Percentiles rank a stretch among this genome's conserved stretches.
Conservation (phyloP, 345 rosid genomes). For the Salix exigua region DNA sequence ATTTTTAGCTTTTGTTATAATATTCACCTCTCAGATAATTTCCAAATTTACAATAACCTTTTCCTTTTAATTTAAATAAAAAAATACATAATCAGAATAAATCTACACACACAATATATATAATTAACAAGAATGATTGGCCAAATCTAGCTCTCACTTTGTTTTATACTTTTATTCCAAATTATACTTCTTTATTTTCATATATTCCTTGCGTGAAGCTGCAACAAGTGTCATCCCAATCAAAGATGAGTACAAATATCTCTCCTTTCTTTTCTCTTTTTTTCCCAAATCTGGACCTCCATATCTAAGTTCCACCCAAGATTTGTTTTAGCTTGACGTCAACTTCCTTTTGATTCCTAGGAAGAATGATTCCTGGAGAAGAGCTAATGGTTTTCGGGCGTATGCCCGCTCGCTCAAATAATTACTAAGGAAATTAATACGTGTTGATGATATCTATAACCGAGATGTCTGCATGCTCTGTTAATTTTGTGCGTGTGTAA, state of each 20-base stretch:
- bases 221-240: not conserved
- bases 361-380: not conserved
- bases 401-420: not conserved
- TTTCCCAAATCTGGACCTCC: not conserved
- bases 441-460: not conserved
- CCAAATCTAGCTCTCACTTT: not conserved
- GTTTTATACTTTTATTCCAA: not conserved
- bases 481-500: not conserved
- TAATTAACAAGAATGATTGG: not conserved
- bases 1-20: too few species aligned
- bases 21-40: too few species aligned
- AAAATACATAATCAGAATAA: not conserved
- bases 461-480: not conserved
- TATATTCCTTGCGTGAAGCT: slow-evolving; percentile 2
- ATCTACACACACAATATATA: too few species aligned
- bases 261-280: not conserved
- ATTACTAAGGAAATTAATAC: not conserved
- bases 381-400: not conserved
- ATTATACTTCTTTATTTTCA: not conserved
- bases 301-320: not conserved
- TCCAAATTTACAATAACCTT: too few species aligned
- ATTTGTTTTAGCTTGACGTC: not conserved
- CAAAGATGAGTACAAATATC: not conserved
- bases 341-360: not conserved
- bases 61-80: not conserved